Percentiles rank a stretch among this genome's conserved stretches.
These are phyloP conservation scores for Pestalotiopsis fici DNA, from an alignment of 2,329 filamentous ascomycete species.

Conservation along the genomic window DNA sequence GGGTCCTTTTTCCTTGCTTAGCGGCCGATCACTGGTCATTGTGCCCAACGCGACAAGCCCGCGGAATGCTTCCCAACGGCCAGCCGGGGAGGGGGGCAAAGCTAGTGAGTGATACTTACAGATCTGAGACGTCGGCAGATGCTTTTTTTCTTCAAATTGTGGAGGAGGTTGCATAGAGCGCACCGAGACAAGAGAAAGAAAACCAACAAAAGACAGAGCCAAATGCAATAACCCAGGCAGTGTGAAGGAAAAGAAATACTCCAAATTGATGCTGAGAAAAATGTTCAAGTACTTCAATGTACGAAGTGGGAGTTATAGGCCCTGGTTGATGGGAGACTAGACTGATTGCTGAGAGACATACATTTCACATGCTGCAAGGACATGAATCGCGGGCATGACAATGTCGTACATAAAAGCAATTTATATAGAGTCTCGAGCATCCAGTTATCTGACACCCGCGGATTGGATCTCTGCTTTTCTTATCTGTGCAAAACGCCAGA, in stretches of 20 bases:
- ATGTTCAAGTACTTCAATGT: neutral
- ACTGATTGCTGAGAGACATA: neutral
- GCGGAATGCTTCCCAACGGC: neutral
- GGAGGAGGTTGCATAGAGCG: neutral
- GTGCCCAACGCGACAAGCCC: neutral
- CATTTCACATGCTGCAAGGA: neutral
- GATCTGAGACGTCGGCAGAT: neutral
- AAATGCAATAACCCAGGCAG: neutral
- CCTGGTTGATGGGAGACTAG: too few relatives aligned
- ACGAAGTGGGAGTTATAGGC: too few relatives aligned
- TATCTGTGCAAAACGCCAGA: too few relatives aligned
- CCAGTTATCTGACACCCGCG: too few relatives aligned
- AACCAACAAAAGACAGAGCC: neutral
- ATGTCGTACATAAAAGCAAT: neutral
- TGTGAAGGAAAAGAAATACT: neutral
- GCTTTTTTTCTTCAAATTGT: neutral
- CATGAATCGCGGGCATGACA: neutral
- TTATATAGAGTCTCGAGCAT: too few relatives aligned
- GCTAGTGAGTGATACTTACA: neutral
- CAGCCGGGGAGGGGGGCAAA: neutral
- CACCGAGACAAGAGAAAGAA: neutral
- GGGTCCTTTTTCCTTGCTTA: neutral
- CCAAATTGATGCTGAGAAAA: too few relatives aligned
- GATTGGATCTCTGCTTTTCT: too few relatives aligned
- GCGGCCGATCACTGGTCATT: neutral